Base-by-base conservation (phyloP, 2,329 filamentous ascomycete genomes). In the Apiospora malaysiana region DNA sequence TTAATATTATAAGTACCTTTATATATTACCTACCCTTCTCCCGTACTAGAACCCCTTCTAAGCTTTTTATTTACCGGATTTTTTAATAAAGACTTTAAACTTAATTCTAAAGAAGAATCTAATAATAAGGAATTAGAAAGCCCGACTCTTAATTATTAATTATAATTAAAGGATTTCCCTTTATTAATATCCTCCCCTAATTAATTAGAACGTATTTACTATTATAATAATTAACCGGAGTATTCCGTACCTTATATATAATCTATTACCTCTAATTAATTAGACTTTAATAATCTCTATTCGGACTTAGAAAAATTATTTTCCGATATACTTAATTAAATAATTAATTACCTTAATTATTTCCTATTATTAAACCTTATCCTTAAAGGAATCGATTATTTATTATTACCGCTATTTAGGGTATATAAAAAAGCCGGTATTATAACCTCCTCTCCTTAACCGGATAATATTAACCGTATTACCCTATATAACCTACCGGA, bases 231-330 rank as follows among this genome's bases (percentile, higher is more conserved):
- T 47, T 47, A 47, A 47, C 7, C 4, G 8, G n/a, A n/a, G 3
- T 21, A 47, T 47, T 47, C 7, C 7, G 1, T n/a, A 7, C 5
- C n/a, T n/a, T 8, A 8, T 47, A 47, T 47, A 47, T 47, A 47
- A 47, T 47, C n/a, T 47, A 47, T 47, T n/a, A n/a, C n/a, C n/a
- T 47, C 8, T 47, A 47, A 47, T 47, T 47, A 47, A 47, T 47
- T 47, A 47, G n/a, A n/a, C n/a, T n/a, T n/a, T n/a, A n/a, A n/a
- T n/a, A n/a, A n/a, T n/a, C n/a, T n/a, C n/a, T n/a, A n/a, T n/a
- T n/a, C n/a, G n/a, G n/a, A n/a, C n/a, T n/a, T n/a, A n/a, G n/a
- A n/a, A n/a, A n/a, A n/a, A n/a, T n/a, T n/a, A n/a, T n/a, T 47
- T 6, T 8, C 4, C 8, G 8, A 47, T n/a, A n/a, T 18, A 1